These are phyloP conservation scores for Pouteria glomerata DNA, from an alignment of 148 eudicot genomes.

Conservation along the genomic window DNA sequence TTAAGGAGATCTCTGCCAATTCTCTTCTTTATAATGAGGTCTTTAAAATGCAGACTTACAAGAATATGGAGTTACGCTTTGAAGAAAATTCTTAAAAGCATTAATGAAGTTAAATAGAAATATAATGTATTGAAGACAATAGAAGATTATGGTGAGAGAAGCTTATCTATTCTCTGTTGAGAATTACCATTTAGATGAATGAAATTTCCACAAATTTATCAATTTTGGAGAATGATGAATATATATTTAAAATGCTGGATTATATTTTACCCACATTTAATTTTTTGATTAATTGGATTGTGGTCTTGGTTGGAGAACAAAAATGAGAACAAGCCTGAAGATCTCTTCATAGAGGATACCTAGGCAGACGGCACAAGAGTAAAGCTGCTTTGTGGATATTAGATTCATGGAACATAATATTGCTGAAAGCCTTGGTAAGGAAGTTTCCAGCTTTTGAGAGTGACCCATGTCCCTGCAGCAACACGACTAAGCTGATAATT, in stretches of 20 bases:
- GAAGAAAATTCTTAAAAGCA: neutral
- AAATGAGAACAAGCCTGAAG: neutral
- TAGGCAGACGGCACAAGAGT: neutral
- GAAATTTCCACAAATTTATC: neutral
- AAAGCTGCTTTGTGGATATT: neutral
- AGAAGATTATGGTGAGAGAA: neutral
- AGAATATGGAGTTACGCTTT: neutral
- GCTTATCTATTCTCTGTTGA: neutral
- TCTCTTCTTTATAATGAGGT: neutral
- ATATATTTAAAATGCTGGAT: neutral
- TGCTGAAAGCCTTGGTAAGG: neutral
- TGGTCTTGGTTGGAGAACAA: neutral
- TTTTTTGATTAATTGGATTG: neutral
- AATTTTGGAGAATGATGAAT: no score
- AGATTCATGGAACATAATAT: neutral
- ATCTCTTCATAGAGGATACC: no score
- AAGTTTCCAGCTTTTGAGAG: neutral
- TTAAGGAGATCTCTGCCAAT: neutral
- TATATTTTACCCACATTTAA: neutral
- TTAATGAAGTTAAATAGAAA: no score
- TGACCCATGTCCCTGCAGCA: neutral
- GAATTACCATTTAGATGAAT: neutral
- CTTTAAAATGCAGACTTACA: neutral
- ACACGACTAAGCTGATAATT: neutral
- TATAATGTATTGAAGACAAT: no score